phyloP scores from a whole-genome alignment of 1,284 basidiomycete genomes.

The Microbotryum violaceum region DNA sequence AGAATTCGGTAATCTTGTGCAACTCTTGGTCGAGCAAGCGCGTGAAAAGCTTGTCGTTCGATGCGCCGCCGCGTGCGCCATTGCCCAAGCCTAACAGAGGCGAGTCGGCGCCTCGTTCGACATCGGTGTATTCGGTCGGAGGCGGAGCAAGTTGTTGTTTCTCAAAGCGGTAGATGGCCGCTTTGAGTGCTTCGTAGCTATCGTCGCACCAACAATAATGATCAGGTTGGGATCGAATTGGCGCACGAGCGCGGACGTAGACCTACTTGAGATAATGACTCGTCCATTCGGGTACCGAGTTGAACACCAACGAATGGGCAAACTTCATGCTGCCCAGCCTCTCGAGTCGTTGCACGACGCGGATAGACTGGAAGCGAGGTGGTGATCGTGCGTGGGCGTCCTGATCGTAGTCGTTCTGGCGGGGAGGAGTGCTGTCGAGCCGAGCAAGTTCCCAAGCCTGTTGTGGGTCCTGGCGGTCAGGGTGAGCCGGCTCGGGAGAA shows the following conservation, averaged over 20 bases:
- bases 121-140: constrained; percentile 52
- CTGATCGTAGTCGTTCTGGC: too few relatives aligned
- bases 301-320: constrained; percentile 76
- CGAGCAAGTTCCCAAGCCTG: too few relatives aligned
- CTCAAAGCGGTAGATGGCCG: constrained; percentile 69
- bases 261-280: constrained; percentile 80
- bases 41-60: constrained; percentile 51
- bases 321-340: constrained; percentile 34
- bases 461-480: too few relatives aligned
- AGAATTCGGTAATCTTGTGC: constrained; percentile 73
- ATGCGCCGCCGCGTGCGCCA: constrained; percentile 47
- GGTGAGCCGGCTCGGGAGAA: too few relatives aligned
- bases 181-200: constrained; percentile 80
- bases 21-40: constrained; percentile 76
- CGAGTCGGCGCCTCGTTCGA: constrained; percentile 44
- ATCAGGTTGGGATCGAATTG: too few relatives aligned
- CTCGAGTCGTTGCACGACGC: too few relatives aligned
- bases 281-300: constrained; percentile 90
- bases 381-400: too few relatives aligned
- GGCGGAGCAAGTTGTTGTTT: constrained; percentile 45
- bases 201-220: not conserved
- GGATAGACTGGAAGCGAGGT: too few relatives aligned
- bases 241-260: too few relatives aligned
- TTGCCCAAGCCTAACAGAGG: constrained; percentile 48
- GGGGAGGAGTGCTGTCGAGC: too few relatives aligned